These are phyloP conservation scores for Austroboletus novae-zelandiae DNA, from an alignment of 1,284 basidiomycete genomes.

Conservation along the genomic window DNA sequence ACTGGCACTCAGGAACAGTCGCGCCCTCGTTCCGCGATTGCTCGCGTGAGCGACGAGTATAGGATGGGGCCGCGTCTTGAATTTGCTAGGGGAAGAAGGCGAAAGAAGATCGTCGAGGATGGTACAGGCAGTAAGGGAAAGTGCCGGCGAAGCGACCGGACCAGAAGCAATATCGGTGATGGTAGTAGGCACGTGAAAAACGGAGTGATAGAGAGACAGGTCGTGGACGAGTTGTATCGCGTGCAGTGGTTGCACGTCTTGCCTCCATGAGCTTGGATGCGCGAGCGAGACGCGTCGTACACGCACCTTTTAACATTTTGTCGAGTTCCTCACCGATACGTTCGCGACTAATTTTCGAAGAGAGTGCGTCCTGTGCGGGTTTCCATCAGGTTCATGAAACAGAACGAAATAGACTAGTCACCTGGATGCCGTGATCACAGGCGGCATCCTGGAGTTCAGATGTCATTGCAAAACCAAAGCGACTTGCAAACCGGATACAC, in stretches of 20 bases:
- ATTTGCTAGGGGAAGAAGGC: constrained; percentile 19
- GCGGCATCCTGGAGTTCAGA: constrained; percentile 68
- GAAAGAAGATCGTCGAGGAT: constrained; percentile 55
- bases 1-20: constrained; percentile 73
- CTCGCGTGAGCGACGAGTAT: constrained; percentile 39
- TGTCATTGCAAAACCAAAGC: constrained; percentile 85
- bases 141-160: constrained; percentile 33
- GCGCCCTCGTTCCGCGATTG: constrained; percentile 46
- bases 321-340: constrained; percentile 87
- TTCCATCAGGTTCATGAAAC: neutral
- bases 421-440: constrained; percentile 69
- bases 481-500: constrained; percentile 88
- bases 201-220: constrained; percentile 65
- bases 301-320: constrained; percentile 85
- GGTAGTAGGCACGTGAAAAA: constrained; percentile 62
- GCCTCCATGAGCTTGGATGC: constrained; percentile 2
- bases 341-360: constrained; percentile 83
- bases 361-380: constrained; percentile 59
- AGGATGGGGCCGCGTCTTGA: constrained; percentile 47
- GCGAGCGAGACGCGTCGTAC: neutral
- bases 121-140: constrained; percentile 55
- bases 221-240: constrained; percentile 71
- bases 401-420: constrained; percentile 28
- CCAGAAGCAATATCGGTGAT: constrained; percentile 47
- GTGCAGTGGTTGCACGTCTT: constrained; percentile 73